Evolutionary conservation across 2,329 filamentous ascomycete genomes (phyloP).

Genomic region (Kalaharituber pfeilii): DNA sequence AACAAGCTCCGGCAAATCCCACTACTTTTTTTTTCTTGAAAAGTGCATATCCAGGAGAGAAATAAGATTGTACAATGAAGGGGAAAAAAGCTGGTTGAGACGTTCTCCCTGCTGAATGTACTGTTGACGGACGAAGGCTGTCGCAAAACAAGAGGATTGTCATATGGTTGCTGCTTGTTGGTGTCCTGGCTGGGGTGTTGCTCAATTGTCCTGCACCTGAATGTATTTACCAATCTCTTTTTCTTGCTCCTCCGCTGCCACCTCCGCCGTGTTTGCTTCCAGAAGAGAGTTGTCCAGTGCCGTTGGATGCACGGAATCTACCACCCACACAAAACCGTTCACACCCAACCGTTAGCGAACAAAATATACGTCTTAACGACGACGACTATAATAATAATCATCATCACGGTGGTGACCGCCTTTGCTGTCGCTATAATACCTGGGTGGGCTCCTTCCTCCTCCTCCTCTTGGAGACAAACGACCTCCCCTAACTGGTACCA

Average conservation of each 20-base stretch:
- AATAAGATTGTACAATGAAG: too few relatives aligned
- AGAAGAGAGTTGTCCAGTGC: not conserved
- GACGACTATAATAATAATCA: slow-evolving; percentile 2
- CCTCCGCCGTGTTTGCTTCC: not conserved
- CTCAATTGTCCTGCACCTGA: not conserved
- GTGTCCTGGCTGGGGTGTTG: too few relatives aligned
- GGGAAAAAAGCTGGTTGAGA: too few relatives aligned
- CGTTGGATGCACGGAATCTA: slow-evolving; percentile 1
- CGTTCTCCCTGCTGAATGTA: too few relatives aligned
- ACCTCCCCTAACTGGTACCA: not conserved
- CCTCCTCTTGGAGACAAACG: not conserved
- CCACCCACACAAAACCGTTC: not conserved
- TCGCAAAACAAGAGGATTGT: too few relatives aligned
- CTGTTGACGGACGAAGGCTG: too few relatives aligned
- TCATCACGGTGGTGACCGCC: not conserved
- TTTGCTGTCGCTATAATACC: not conserved
- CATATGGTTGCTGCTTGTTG: too few relatives aligned
- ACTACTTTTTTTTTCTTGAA: too few relatives aligned
- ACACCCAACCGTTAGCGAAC: slow-evolving; percentile 4
- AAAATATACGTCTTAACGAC: slow-evolving; percentile 14
- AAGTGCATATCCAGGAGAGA: too few relatives aligned
- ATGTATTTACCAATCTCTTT: not conserved
- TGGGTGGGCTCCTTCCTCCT: slow-evolving; percentile 1
- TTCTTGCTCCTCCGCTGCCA: not conserved
- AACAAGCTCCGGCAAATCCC: too few relatives aligned